phyloP scores from a whole-genome alignment of 2,329 filamentous ascomycete species.

The Sporothrix brunneoviolacea region DNA sequence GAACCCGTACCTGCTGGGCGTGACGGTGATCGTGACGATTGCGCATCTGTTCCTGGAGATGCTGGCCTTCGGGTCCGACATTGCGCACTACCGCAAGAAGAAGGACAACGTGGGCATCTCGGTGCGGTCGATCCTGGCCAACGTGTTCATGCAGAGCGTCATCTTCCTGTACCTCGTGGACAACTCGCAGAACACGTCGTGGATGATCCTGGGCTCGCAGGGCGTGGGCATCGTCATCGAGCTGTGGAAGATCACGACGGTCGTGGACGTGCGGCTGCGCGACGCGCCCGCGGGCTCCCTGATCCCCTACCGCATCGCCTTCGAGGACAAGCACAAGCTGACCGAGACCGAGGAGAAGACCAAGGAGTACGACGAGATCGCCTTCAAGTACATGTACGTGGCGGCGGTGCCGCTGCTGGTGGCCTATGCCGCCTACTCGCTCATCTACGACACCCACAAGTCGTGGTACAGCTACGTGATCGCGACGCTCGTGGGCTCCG shows the following conservation, averaged over 20 bases:
- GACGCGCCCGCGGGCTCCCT: constrained; percentile 59
- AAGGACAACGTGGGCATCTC: constrained; percentile 98
- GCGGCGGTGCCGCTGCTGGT: constrained; percentile 80
- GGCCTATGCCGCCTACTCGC: constrained; percentile 84
- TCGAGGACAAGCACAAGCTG: constrained; percentile 96
- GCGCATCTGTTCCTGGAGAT: constrained; percentile 93
- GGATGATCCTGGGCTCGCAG: constrained; percentile 97
- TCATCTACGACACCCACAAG: constrained; percentile 92
- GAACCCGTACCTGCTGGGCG: constrained; percentile 80
- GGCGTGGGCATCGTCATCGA: constrained; percentile 68
- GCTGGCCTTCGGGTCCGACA: constrained; percentile 94
- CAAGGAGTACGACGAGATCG: constrained; percentile 95
- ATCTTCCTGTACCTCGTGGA: constrained; percentile 97
- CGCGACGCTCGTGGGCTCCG: constrained; percentile 86
- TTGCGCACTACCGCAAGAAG: constrained; percentile 98
- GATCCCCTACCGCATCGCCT: constrained; percentile 72
- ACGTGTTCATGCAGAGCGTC: constrained; percentile 93
- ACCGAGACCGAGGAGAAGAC: constrained; percentile 96
- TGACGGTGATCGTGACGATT: constrained; percentile 78
- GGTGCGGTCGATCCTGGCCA: constrained; percentile 89
- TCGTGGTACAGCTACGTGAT: constrained; percentile 98
- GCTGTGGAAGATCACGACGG: constrained; percentile 92
- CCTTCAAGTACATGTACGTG: constrained; percentile 95
- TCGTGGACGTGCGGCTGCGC: constrained; percentile 80
- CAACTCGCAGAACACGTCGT: constrained; percentile 95